Base-by-base conservation (phyloP, 371 early-diverging fungal genomes). In the Actinomucor elegans region DNA sequence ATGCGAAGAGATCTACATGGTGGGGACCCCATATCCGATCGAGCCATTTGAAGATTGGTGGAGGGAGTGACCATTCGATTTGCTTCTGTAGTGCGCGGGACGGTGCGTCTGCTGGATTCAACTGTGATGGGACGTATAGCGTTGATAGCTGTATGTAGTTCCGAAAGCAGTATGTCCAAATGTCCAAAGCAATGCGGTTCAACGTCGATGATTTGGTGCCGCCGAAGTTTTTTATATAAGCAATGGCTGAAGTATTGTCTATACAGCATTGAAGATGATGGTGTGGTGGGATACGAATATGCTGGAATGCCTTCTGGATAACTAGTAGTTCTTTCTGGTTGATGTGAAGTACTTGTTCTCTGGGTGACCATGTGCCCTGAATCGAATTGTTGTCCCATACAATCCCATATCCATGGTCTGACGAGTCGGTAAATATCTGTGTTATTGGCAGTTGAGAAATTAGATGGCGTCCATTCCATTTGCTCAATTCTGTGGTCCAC, bases 391-490 rank as follows among this genome's bases (percentile, higher is more conserved):
- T 1, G 43, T 61, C 14, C 55, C 31, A 43, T 60, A n/a, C n/a
- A n/a, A n/a, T n/a, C 57, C 61, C 57, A 62, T n/a, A n/a, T n/a
- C n/a, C n/a, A n/a, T n/a, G n/a, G n/a, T n/a, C n/a, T n/a, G n/a
- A n/a, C n/a, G n/a, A n/a, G n/a, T n/a, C n/a, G n/a, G n/a, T n/a
- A n/a, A n/a, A n/a, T n/a, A n/a, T 59, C 62, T 5, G 12, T 23
- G 28, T 62, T 35, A 45, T 47, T 49, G 1, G 67, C 53, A 37
- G 61, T 54, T 9, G 48, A 44, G 27, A 21, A 52, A 0, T 64
- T 26, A 1, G 27, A 34, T 26, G 52, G 51, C 17, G 20, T 28
- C 52, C 55, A 9, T 55, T 61, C 52, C 61, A 55, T 12, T 46
- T 44, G 9, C 5, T 0, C 2, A 55, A 10, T 34, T 55, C 31